A percentile compares a stretch with the other conserved stretches of the same genome.
Conservation (phyloP, 2,329 filamentous ascomycete genomes). For the Apiospora marii region DNA sequence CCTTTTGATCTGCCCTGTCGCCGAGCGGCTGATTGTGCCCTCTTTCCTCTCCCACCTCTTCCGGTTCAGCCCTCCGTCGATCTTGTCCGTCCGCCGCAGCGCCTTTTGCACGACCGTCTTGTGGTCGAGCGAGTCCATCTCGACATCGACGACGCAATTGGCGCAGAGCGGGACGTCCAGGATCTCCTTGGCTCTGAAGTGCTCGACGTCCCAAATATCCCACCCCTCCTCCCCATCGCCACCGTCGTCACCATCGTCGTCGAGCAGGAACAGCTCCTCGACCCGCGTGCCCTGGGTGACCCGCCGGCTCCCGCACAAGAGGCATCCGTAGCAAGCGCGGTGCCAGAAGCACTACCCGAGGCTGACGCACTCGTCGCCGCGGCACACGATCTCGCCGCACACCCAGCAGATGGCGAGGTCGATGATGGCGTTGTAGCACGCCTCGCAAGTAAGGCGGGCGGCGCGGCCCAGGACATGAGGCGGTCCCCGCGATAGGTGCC, state of each 20-base stretch:
- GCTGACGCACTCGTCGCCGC: slow-evolving; percentile 62
- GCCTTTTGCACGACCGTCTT: slow-evolving; percentile 49
- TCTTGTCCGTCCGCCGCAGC: slow-evolving; percentile 50
- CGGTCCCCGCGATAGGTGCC: slow-evolving; percentile 47
- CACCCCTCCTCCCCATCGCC: slow-evolving; percentile 13
- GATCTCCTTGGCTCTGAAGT: slow-evolving; percentile 49
- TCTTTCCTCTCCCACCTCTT: slow-evolving; percentile 50
- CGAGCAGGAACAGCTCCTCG: slow-evolving; percentile 44
- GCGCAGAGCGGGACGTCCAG: slow-evolving; percentile 57
- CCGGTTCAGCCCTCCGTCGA: slow-evolving; percentile 56
- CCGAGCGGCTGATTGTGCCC: slow-evolving; percentile 29
- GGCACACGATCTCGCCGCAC: slow-evolving; percentile 62
- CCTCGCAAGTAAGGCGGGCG: slow-evolving; percentile 56
- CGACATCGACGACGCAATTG: slow-evolving; percentile 52
- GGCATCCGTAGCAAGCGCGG: slow-evolving; percentile 61
- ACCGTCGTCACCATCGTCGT: slow-evolving; percentile 23
- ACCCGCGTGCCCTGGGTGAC: slow-evolving; percentile 47
- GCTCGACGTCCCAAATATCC: slow-evolving; percentile 24
- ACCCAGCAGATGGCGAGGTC: slow-evolving; percentile 65
- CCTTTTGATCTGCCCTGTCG: slow-evolving; percentile 31
- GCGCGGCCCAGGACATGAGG: slow-evolving; percentile 54
- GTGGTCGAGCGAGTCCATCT: slow-evolving; percentile 44
- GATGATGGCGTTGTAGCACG: slow-evolving; percentile 57
- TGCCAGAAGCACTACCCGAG: slow-evolving; percentile 71
- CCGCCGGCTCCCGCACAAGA: slow-evolving; percentile 56